phyloP scores from a whole-genome alignment of 495 filamentous ascomycete genomes.

The Talaromyces ruber region DNA sequence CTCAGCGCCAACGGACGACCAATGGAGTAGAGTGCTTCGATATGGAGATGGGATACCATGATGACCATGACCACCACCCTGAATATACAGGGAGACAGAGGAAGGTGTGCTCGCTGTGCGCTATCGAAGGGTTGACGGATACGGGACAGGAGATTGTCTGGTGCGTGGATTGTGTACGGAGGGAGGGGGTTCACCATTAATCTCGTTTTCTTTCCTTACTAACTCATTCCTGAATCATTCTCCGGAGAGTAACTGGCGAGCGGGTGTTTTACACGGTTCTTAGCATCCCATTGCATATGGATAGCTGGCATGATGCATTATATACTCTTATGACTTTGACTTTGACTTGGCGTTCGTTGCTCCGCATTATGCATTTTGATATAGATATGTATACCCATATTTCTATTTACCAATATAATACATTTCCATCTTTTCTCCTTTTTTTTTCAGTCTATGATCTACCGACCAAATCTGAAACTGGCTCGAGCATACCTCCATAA shows the following conservation, averaged over 20 bases:
- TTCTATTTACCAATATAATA: background rate
- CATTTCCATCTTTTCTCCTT: background rate
- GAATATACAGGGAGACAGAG: constrained; percentile 5
- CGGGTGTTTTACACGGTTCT: background rate
- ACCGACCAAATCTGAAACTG: constrained; percentile 84
- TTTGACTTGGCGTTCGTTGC: background rate
- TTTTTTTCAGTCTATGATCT: constrained; percentile 10
- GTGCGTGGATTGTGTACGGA: constrained; percentile 30
- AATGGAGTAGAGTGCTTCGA: background rate
- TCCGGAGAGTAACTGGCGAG: background rate
- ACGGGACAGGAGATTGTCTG: constrained; percentile 27
- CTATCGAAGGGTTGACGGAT: constrained; percentile 34
- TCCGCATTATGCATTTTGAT: background rate
- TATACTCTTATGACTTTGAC: background rate
- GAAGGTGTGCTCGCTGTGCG: constrained; percentile 34
- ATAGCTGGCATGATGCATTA: background rate
- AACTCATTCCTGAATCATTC: too few species aligned
- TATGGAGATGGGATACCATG: background rate
- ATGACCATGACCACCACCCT: background rate
- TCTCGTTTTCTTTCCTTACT: background rate
- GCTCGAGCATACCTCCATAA: constrained; percentile 78
- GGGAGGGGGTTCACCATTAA: background rate
- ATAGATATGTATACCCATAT: background rate
- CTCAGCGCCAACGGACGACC: background rate
- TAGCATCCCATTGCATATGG: background rate